Evolutionary conservation across 2,329 filamentous ascomycete genomes (phyloP), one percentile per base, ranked within the genome.

Genomic region (Cladosporium halotolerans): DNA sequence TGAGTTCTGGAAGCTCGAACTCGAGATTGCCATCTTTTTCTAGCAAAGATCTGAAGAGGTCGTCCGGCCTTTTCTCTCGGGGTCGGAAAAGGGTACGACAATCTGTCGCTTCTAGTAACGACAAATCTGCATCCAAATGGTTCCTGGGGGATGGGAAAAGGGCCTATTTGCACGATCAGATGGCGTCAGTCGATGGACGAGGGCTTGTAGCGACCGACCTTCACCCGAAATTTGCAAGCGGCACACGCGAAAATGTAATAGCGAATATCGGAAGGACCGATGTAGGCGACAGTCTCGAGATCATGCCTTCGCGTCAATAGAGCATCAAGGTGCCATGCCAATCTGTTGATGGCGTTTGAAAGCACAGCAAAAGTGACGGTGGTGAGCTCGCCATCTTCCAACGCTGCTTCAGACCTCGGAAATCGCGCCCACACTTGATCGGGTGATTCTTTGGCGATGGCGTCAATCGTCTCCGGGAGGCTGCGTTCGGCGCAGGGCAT

Each of bases 161-260:
- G 18, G 46, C 32, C 48, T 52, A n/a, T 5, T 18, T 18, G 40
- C 40, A 43, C 7, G 16, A 16, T 13, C 10, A 43, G 14, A 18
- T 18, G 19, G 14, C 10, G 4, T 11, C 10, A 28, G 8, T 43
- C 11, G 40, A 11, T 28, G 14, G 40, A 18, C 8, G 14, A 18
- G 4, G 16, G 40, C 10, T 14, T 18, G 14, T 43, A 31, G 19
- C 7, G 9, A 9, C 33, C 8, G 10, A 41, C 46, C n/a, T 54
- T 53, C 4, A 55, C 10, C 3, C 52, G 44, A 36, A 38, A 48
- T 46, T 57, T 58, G 33, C 45, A 45, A 3, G 57, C 55, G 2
- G 57, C 57, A n/a, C 54, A 57, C 4, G 54, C 55, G 4, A 57
- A 13, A 14, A 58, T 51, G 42, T 53, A 55, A 40, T 57, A 58